A percentile compares a stretch with the other conserved stretches of the same genome.
Conservation (phyloP, 805 yeast genomes). For the Priceomyces medius region DNA sequence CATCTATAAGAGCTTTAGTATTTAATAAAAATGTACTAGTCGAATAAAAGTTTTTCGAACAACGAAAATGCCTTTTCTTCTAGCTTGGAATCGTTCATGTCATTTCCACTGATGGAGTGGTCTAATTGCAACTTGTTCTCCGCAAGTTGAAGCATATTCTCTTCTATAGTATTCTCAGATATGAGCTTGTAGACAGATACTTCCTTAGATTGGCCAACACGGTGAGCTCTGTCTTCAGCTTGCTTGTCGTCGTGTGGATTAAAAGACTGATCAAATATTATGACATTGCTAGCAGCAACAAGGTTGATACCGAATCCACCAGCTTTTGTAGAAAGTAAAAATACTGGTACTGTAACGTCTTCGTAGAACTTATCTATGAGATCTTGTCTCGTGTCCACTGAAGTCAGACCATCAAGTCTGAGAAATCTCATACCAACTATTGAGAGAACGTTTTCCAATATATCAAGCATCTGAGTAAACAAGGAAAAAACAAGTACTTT, state of each 20-base stretch:
- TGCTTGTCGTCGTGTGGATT: constrained; percentile 98
- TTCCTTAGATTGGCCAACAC: constrained; percentile 90
- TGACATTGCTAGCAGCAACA: constrained; percentile 90
- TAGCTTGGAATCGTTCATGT: constrained; percentile 35
- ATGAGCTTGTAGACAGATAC: constrained; percentile 79
- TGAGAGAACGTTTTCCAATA: constrained; percentile 73
- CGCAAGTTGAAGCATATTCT: constrained; percentile 81
- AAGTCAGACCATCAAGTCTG: constrained; percentile 89
- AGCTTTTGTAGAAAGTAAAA: constrained; percentile 89
- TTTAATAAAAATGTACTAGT: constrained; percentile 3
- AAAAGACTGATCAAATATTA: constrained; percentile 90
- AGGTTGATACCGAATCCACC: constrained; percentile 98
- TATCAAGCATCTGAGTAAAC: constrained; percentile 89
- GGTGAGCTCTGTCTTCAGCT: constrained; percentile 97
- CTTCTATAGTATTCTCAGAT: constrained; percentile 77
- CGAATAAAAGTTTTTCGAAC: constrained; percentile 50
- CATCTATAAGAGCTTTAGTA: constrained; percentile 3
- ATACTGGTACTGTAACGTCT: constrained; percentile 78
- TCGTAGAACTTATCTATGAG: constrained; percentile 86
- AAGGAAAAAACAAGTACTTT: constrained; percentile 84
- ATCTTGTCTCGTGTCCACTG: constrained; percentile 90
- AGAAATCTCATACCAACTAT: constrained; percentile 66
- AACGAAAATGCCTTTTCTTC: constrained; percentile 56
- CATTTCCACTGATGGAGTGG: constrained; percentile 48
- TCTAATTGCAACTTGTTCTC: constrained; percentile 90